A percentile compares a stretch with the other conserved stretches of the same genome.
Evolutionary conservation across 192 early-diverging fungal genomes (phyloP).

Genomic region (Entrophospora sp.): DNA sequence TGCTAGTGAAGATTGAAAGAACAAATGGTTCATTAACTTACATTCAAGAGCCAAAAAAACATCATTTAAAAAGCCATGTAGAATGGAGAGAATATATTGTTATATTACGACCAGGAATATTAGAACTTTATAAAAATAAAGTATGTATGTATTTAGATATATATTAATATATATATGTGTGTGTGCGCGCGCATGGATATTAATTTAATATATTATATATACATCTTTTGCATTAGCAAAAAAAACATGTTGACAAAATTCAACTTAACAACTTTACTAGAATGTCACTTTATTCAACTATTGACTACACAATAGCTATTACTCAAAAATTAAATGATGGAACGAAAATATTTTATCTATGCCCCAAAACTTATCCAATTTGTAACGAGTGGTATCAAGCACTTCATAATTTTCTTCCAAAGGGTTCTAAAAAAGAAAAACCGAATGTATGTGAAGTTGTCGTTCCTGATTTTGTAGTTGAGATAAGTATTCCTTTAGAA

Average conservation of each 20-base stretch:
- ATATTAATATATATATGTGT: not conserved
- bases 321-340: conserved; percentile 16
- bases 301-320: conserved; percentile 30
- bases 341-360: conserved; percentile 23
- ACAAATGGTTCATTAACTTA: not conserved
- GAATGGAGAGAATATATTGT: conserved; percentile 19
- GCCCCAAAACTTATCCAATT: conserved; percentile 22
- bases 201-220: not conserved
- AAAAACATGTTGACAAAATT: conserved; percentile 21
- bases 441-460: conserved; percentile 26
- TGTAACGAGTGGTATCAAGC: conserved; percentile 31
- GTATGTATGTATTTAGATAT: not conserved
- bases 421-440: conserved; percentile 11
- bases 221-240: conserved; percentile 23
- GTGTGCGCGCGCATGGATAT: too few species aligned
- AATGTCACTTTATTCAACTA: conserved; percentile 23
- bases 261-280: conserved; percentile 12
- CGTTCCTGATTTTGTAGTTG: conserved; percentile 32
- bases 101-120: not conserved
- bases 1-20: not conserved
- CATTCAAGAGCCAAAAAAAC: not conserved
- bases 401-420: conserved; percentile 22
- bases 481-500: conserved; percentile 29
- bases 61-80: not conserved
- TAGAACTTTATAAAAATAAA: not conserved